Evolutionary conservation across 129 eudicot genomes (phyloP).

Genomic region (Centrapalus pauciflorus): DNA sequence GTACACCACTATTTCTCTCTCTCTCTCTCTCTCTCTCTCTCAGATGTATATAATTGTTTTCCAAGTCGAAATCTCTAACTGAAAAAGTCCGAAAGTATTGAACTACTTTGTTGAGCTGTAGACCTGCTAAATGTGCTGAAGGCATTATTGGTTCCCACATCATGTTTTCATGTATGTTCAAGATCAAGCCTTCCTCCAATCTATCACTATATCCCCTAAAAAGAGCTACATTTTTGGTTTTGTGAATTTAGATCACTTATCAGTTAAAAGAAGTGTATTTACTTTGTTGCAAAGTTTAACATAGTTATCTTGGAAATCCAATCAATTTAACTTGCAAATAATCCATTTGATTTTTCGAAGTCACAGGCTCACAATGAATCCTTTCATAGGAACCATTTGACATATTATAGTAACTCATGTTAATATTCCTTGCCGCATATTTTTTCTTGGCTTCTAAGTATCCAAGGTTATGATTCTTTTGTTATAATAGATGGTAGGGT

Average conservation of each 20-base stretch:
- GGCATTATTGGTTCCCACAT: too few species aligned
- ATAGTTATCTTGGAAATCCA: not conserved
- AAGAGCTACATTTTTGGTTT: not conserved
- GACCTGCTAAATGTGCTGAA: too few species aligned
- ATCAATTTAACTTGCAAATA: not conserved
- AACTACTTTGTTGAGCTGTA: slow-evolving; percentile 7
- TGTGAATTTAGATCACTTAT: not conserved
- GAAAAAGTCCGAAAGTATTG: not conserved
- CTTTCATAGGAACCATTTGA: not conserved
- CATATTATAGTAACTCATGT: not conserved
- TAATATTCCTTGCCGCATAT: not conserved
- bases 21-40: not conserved
- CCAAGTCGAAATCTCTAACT: not conserved
- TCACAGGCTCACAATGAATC: not conserved
- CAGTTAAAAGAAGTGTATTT: not conserved
- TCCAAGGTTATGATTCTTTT: not conserved
- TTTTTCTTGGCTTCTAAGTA: not conserved
- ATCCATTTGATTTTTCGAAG: not conserved
- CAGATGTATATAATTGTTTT: too few species aligned
- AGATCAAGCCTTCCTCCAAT: not conserved
- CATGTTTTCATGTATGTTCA: not conserved
- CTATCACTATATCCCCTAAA: not conserved
- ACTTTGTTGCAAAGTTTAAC: not conserved
- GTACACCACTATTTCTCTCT: slow-evolving; percentile 28
- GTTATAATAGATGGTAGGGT: not conserved